These are phyloP conservation scores for Novymonas esmeraldas DNA, from an alignment of 208 protist species.

Conservation along the genomic window DNA sequence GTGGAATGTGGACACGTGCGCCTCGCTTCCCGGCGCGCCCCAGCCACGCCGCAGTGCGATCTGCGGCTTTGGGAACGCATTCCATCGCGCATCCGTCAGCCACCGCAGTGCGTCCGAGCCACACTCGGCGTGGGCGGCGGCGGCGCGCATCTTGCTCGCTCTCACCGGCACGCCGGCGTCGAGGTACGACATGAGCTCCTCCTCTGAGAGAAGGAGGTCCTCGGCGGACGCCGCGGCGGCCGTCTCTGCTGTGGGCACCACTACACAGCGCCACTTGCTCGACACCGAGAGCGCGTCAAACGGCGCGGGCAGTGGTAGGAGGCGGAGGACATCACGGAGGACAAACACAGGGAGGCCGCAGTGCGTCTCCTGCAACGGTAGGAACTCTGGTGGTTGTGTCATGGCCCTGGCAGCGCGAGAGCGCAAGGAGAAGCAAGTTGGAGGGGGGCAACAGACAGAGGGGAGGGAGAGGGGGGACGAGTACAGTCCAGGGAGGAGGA, in stretches of 20 bases:
- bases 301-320: conserved; percentile 51
- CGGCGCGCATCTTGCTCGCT: conserved; percentile 31
- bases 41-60: conserved; percentile 83
- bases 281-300: conserved; percentile 49
- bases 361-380: conserved; percentile 12
- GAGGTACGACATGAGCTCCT: conserved; percentile 53
- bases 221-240: conserved; percentile 6
- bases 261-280: conserved; percentile 83
- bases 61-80: conserved; percentile 75
- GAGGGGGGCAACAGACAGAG: no score
- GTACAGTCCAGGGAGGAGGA: no score
- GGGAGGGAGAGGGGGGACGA: no score
- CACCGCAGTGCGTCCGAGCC: conserved; percentile 56
- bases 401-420: no score
- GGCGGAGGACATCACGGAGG: conserved; percentile 68
- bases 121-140: conserved; percentile 34
- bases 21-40: conserved; percentile 74
- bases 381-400: background rate
- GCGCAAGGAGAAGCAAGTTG: no score
- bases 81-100: conserved; percentile 54
- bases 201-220: conserved; percentile 34
- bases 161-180: conserved; percentile 65
- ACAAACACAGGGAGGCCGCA: conserved; percentile 49
- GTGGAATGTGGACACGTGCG: conserved; percentile 73
- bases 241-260: conserved; percentile 47